phyloP scores from a whole-genome alignment of 1,284 basidiomycete species.

The Sphagnurus paluster region DNA sequence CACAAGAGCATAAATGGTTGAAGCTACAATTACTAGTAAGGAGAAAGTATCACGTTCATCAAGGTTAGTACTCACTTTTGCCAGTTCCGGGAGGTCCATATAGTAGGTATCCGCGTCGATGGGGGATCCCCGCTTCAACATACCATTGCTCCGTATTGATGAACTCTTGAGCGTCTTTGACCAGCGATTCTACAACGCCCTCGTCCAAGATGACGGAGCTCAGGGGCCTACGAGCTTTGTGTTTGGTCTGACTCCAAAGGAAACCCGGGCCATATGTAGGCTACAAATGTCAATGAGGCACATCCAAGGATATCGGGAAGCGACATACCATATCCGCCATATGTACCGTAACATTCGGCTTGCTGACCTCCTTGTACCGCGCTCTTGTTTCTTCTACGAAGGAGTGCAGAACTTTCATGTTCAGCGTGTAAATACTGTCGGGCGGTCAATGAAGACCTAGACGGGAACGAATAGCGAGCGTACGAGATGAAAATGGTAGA shows the following conservation, averaged over 20 bases:
- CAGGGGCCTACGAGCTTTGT: conserved; percentile 46
- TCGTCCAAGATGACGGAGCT: conserved; percentile 51
- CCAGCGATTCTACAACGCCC: conserved; percentile 44
- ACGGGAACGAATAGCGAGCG: conserved; percentile 11
- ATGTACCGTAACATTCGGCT: conserved; percentile 47
- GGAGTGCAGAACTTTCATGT: conserved; percentile 41
- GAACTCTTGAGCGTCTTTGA: conserved; percentile 52
- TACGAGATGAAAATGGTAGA: conserved; percentile 33
- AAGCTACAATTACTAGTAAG: conserved; percentile 29
- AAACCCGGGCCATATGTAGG: conserved; percentile 33
- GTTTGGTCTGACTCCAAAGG: conserved; percentile 46
- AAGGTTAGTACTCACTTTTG: conserved; percentile 38
- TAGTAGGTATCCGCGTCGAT: conserved; percentile 54
- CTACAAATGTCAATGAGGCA: conserved; percentile 17
- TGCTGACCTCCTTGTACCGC: conserved; percentile 43
- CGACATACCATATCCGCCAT: conserved; percentile 35
- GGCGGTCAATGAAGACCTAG: background rate
- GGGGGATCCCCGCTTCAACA: conserved; percentile 51
- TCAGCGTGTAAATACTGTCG: conserved; percentile 45
- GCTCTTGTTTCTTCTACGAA: conserved; percentile 46
- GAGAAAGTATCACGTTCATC: no score
- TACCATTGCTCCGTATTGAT: conserved; percentile 54
- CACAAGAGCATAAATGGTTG: conserved; percentile 59
- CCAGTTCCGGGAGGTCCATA: conserved; percentile 56
- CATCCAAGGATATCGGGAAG: background rate